Evolutionary conservation across 352 stramenopile genomes (phyloP).

Genomic region (Globisporangium perplexum): DNA sequence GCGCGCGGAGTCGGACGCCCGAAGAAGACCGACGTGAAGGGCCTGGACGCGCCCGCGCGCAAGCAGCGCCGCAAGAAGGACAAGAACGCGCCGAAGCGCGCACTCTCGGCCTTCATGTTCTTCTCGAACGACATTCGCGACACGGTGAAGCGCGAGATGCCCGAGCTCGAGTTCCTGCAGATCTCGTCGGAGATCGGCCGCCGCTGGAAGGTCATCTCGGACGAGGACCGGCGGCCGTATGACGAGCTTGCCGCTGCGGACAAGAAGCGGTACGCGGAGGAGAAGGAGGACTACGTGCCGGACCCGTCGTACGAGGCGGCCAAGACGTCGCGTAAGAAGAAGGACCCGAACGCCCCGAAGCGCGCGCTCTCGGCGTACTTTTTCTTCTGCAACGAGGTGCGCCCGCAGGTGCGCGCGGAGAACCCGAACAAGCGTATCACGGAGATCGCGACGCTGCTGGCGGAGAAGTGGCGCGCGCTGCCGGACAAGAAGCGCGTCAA

Average conservation of each 20-base stretch:
- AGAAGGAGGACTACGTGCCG: slow-evolving; percentile 87
- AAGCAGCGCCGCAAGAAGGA: slow-evolving; percentile 90
- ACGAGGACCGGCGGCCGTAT: slow-evolving; percentile 72
- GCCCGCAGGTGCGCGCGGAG: slow-evolving; percentile 84
- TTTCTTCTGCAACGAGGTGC: slow-evolving; percentile 94
- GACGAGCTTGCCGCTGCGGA: slow-evolving; percentile 79
- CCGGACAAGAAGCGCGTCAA: slow-evolving; percentile 90
- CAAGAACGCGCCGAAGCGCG: slow-evolving; percentile 88
- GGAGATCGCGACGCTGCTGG: slow-evolving; percentile 83
- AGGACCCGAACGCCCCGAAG: slow-evolving; percentile 93
- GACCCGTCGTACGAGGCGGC: slow-evolving; percentile 73
- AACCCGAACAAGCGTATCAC: slow-evolving; percentile 95
- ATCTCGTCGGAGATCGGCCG: slow-evolving; percentile 85
- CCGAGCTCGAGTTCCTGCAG: slow-evolving; percentile 76
- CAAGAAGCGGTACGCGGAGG: slow-evolving; percentile 84
- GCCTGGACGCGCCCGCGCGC: slow-evolving; percentile 43
- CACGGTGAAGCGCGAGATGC: slow-evolving; percentile 86
- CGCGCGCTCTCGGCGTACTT: slow-evolving; percentile 93
- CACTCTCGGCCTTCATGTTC: slow-evolving; percentile 90
- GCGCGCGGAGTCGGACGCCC: slow-evolving; percentile 57
- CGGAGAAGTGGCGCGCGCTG: slow-evolving; percentile 83
- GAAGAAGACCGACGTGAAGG: slow-evolving; percentile 52
- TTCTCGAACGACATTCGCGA: slow-evolving; percentile 89
- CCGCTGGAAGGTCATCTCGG: slow-evolving; percentile 72
- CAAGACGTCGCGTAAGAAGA: slow-evolving; percentile 77